Conservation (phyloP, 2,329 filamentous ascomycete genomes). For the Plenodomus biglobosus region DNA sequence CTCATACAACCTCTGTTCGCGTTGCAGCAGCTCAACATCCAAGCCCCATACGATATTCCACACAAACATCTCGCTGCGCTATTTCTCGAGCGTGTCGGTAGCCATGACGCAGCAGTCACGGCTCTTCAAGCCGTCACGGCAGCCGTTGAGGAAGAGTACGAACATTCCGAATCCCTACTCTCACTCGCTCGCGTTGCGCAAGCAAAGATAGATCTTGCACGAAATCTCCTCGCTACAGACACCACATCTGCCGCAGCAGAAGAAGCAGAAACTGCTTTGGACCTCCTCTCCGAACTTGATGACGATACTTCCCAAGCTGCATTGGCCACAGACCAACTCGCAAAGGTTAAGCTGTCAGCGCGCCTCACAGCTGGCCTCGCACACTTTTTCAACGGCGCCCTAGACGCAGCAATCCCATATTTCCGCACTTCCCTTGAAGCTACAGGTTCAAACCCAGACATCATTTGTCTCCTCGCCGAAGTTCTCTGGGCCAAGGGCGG, state of each 20-base stretch:
- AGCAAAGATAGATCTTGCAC: conserved; percentile 81
- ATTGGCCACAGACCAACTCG: conserved; percentile 64
- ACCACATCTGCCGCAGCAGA: conserved; percentile 71
- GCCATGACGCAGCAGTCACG: conserved; percentile 64
- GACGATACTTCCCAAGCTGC: conserved; percentile 47
- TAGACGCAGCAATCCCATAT: conserved; percentile 71
- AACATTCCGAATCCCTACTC: conserved; percentile 74
- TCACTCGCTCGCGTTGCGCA: conserved; percentile 77
- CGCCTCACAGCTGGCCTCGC: conserved; percentile 85
- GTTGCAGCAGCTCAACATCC: conserved; percentile 74
- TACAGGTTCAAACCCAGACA: conserved; percentile 74
- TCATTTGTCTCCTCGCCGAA: conserved; percentile 83
- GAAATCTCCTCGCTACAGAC: conserved; percentile 73
- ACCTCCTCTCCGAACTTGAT: conserved; percentile 73
- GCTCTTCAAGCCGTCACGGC: conserved; percentile 68
- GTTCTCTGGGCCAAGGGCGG: conserved; percentile 90
- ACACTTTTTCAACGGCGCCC: conserved; percentile 68
- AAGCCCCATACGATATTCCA: conserved; percentile 69
- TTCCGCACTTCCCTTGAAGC: conserved; percentile 81
- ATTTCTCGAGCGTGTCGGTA: conserved; percentile 77
- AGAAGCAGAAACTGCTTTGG: conserved; percentile 77
- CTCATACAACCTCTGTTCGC: conserved; percentile 88
- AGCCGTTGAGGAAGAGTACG: conserved; percentile 77
- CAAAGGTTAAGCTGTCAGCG: conserved; percentile 75
- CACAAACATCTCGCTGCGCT: conserved; percentile 78